Evolutionary conservation across 2,329 filamentous ascomycete genomes (phyloP), one percentile per base, ranked within the genome.

Genomic region (Botryosphaeria dothidea): DNA sequence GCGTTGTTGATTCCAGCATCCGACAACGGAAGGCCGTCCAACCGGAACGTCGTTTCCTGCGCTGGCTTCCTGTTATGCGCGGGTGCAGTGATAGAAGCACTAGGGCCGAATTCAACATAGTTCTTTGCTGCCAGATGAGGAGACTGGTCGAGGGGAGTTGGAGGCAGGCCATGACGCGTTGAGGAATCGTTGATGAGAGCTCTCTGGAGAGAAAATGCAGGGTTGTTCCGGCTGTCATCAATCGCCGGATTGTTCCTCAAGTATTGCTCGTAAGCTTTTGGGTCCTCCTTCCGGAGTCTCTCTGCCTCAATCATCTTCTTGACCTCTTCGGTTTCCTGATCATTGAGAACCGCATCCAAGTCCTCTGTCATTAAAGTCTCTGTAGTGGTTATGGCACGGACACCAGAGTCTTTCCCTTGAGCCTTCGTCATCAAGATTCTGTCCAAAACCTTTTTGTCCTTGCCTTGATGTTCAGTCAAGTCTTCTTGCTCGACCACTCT

Each of bases 321-420:
- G 0, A 86, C 86, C 51, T 88, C 84, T 48, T 77, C 79, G 9
- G 81, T 74, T 67, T 93, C 90, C 60, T 90, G 86, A 0, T 81
- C 79, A 0, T 87, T 88, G 23, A 93, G 75, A 13, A 83, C 82
- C 57, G 88, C 86, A 11, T 85, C 78, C 65, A 49, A 3, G 11
- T 64, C 89, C 68, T 93, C 89, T 68, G 86, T 83, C 68, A 91
- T 88, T 68, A 92, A 92, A 0, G 89, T 89, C 69, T 94, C 90
- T 0, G 89, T 90, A 43, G 89, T 84, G 3, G 86, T 82, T 64
- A 94, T 88, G 1, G 79, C 79, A 13, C 82, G 77, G 54, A 91
- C 84, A 8, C 77, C 75, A 11, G 72, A 66, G 11, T 75, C 70
- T 6, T 77, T 67, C 52, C 78, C 77, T 4, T 71, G 57, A 5